Evolutionary conservation across 2,329 filamentous ascomycete species (phyloP).

Genomic region (Hypoxylon sp.): DNA sequence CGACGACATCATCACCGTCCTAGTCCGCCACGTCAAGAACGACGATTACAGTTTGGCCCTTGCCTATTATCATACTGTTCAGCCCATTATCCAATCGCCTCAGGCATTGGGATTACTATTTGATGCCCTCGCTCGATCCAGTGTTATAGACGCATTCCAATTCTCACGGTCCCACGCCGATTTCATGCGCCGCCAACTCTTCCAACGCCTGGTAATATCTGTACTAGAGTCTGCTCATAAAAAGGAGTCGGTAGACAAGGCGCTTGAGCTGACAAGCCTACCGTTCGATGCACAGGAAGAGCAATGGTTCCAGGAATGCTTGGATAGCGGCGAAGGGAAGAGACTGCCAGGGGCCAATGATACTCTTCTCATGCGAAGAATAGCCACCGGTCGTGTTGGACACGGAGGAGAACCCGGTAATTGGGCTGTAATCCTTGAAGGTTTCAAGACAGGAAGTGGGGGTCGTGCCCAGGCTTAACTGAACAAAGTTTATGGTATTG

Average conservation of each 20-base stretch:
- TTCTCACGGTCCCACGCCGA: conserved; percentile 78
- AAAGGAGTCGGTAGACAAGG: conserved; percentile 66
- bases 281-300: conserved; percentile 81
- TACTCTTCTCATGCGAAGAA: conserved; percentile 79
- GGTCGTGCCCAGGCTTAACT: conserved; percentile 48
- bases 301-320: conserved; percentile 78
- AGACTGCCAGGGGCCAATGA: conserved; percentile 77
- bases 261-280: conserved; percentile 79
- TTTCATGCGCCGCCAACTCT: conserved; percentile 72
- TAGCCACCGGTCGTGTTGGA: conserved; percentile 74
- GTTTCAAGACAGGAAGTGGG: conserved; percentile 64
- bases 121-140: conserved; percentile 75
- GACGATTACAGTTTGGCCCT: conserved; percentile 77
- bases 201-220: conserved; percentile 75
- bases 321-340: conserved; percentile 76
- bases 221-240: conserved; percentile 64
- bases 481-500: neutral
- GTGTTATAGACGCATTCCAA: conserved; percentile 79
- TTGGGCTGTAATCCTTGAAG: conserved; percentile 67
- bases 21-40: conserved; percentile 73
- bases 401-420: conserved; percentile 63
- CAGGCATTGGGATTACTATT: conserved; percentile 77
- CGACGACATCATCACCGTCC: conserved; percentile 81
- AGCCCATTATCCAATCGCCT: conserved; percentile 77
- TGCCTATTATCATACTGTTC: conserved; percentile 83